Percentiles rank a stretch among this genome's conserved stretches.
These are phyloP conservation scores for Conticribra guillardii DNA, from an alignment of 108 stramenopile genomes.

Conservation along the genomic window DNA sequence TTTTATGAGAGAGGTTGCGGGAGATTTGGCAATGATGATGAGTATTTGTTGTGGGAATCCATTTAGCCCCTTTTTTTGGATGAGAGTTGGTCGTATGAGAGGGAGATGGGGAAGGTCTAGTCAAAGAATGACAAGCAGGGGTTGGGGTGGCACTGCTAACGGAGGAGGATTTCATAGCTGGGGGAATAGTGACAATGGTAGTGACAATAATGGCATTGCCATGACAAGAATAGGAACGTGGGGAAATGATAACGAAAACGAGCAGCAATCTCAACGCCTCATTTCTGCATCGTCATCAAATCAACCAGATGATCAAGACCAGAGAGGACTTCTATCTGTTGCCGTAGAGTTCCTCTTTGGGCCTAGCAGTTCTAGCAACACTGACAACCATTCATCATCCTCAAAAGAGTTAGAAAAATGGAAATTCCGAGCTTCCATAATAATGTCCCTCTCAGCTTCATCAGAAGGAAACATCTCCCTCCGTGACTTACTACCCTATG, in stretches of 20 bases:
- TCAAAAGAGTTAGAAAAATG: conserved; percentile 62
- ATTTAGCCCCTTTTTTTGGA: conserved; percentile 69
- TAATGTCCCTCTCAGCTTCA: conserved; percentile 47
- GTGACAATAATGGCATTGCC: conserved; percentile 26
- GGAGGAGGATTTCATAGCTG: conserved; percentile 4
- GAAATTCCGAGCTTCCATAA: conserved; percentile 69
- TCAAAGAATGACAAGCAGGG: conserved; percentile 45
- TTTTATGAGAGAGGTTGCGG: conserved; percentile 79
- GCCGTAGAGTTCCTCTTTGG: conserved; percentile 89
- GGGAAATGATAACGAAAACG: conserved; percentile 24
- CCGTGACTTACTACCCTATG: conserved; percentile 62
- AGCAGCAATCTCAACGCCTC: neutral
- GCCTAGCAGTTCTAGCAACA: conserved; percentile 29
- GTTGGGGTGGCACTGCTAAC: neutral
- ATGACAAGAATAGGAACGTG: conserved; percentile 52
- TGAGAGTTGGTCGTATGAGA: conserved; percentile 56
- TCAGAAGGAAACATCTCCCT: conserved; percentile 52
- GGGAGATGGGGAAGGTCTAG: conserved; percentile 36
- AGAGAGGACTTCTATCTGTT: conserved; percentile 71
- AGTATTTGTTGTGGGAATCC: conserved; percentile 77
- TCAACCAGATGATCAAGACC: conserved; percentile 19
- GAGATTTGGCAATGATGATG: conserved; percentile 67
- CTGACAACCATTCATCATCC: conserved; percentile 11
- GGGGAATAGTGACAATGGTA: neutral
- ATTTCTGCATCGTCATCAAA: conserved; percentile 12